phyloP scores from a whole-genome alignment of 2,329 filamentous ascomycete genomes.

The Penicillium polonicum region DNA sequence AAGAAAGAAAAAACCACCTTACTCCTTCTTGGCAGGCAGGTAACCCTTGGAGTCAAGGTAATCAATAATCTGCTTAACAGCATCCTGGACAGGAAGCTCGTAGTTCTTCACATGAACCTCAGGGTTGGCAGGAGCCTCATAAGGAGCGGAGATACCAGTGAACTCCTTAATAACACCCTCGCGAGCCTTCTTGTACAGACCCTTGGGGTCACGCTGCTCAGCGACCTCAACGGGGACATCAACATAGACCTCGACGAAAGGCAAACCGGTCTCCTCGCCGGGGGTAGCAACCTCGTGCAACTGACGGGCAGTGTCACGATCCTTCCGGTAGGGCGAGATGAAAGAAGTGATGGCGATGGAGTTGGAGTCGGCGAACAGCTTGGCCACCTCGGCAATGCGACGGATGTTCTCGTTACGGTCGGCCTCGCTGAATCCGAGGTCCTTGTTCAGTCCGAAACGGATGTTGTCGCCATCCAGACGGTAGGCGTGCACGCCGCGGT shows the following conservation, averaged over 20 bases:
- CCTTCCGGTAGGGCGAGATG: conserved; percentile 90
- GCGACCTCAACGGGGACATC: conserved; percentile 89
- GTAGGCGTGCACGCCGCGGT: conserved; percentile 79
- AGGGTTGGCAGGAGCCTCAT: conserved; percentile 81
- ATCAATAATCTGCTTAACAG: conserved; percentile 76
- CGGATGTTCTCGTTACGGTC: conserved; percentile 98
- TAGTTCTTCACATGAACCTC: conserved; percentile 87
- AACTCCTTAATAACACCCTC: conserved; percentile 96
- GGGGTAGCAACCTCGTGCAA: conserved; percentile 67
- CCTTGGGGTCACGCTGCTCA: conserved; percentile 95
- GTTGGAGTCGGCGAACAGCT: conserved; percentile 89
- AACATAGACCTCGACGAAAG: conserved; percentile 91
- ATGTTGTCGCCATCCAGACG: conserved; percentile 97
- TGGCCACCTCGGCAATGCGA: conserved; percentile 92
- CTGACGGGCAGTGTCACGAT: conserved; percentile 76
- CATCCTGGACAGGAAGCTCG: conserved; percentile 81
- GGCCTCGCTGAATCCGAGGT: conserved; percentile 88
- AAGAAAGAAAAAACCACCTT: background rate
- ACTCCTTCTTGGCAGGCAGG: conserved; percentile 43
- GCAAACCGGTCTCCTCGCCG: conserved; percentile 63
- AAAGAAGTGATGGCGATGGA: conserved; percentile 91
- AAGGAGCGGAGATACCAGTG: conserved; percentile 91
- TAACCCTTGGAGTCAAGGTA: conserved; percentile 72
- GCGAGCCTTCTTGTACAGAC: conserved; percentile 93
- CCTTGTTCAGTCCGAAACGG: conserved; percentile 96